These are phyloP conservation scores for Fusarium kyushuense DNA, from an alignment of 2,329 filamentous ascomycete genomes.

Conservation along the genomic window DNA sequence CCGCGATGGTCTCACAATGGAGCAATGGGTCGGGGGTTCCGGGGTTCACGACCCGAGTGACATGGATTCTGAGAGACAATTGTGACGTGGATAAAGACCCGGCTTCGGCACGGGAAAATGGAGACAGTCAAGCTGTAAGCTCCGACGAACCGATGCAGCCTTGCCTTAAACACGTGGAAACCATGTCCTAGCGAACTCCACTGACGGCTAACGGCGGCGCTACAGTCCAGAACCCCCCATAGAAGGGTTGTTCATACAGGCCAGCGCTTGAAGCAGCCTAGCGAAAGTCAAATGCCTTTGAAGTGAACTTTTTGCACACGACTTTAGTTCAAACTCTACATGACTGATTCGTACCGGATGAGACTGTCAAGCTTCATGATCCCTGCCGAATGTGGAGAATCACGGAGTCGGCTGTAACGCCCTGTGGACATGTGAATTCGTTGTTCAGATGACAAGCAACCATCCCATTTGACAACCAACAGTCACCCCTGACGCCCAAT, in stretches of 20 bases:
- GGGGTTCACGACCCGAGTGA: conserved; percentile 38
- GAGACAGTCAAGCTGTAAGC: conserved; percentile 14
- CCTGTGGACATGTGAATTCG: conserved; percentile 38
- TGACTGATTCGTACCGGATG: neutral
- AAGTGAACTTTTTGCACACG: neutral
- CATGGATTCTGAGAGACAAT: conserved; percentile 21
- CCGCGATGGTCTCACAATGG: conserved; percentile 48
- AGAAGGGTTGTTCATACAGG: conserved; percentile 1
- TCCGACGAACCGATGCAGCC: conserved; percentile 30
- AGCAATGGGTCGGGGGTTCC: conserved; percentile 42
- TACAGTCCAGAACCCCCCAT: conserved; percentile 5
- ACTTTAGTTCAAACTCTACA: neutral
- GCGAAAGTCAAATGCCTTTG: neutral
- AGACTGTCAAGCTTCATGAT: conserved; percentile 10
- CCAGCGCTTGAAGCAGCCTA: neutral
- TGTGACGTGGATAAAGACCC: conserved; percentile 12
- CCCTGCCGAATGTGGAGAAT: conserved; percentile 34
- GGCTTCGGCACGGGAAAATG: conserved; percentile 25
- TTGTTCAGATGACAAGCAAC: conserved; percentile 17
- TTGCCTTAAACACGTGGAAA: conserved; percentile 33
- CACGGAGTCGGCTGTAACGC: conserved; percentile 22
- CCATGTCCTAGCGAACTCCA: conserved; percentile 27
- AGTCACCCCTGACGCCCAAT: conserved; percentile 23
- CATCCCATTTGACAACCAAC: conserved; percentile 14
- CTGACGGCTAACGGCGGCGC: conserved; percentile 23